These are phyloP conservation scores for Pythium plurisporium DNA, from an alignment of 352 stramenopile species.

Conservation along the genomic window DNA sequence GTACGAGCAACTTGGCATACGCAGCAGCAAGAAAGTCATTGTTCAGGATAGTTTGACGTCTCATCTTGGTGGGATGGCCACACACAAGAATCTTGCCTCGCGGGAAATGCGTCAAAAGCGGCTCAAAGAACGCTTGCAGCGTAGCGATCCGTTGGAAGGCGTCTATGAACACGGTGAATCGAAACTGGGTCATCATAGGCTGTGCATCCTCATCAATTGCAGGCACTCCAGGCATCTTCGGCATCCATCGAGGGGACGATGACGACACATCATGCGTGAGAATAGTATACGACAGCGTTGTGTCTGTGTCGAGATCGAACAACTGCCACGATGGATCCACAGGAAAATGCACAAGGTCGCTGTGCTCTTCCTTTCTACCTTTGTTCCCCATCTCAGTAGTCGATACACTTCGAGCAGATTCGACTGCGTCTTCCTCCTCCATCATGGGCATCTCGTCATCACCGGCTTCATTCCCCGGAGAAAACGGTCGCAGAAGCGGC, in stretches of 20 bases:
- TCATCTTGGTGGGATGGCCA: constrained; percentile 43
- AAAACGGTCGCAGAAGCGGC: not conserved
- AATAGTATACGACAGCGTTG: constrained; percentile 43
- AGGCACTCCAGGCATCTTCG: constrained; percentile 1
- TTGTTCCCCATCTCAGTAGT: not conserved
- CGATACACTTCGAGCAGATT: constrained; percentile 8
- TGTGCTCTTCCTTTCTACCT: not conserved
- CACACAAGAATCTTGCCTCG: constrained; percentile 61
- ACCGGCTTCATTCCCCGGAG: not conserved
- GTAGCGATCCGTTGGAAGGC: constrained; percentile 61
- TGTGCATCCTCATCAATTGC: not conserved
- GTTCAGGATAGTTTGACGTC: constrained; percentile 35
- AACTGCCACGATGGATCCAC: constrained; percentile 34
- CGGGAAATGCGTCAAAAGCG: constrained; percentile 52
- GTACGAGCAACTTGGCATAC: constrained; percentile 45
- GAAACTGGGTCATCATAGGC: constrained; percentile 25
- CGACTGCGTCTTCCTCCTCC: not conserved
- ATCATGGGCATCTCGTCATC: not conserved
- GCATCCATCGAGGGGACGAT: not conserved
- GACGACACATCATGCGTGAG: constrained; percentile 31
- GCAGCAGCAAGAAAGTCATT: constrained; percentile 40
- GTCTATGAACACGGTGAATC: constrained; percentile 65
- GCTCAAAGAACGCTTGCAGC: constrained; percentile 50
- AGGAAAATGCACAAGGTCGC: constrained; percentile 28
- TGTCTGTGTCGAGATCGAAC: constrained; percentile 43